Evolutionary conservation across 2,329 filamentous ascomycete species (phyloP), one percentile per base, ranked within the genome.

Genomic region (Botrytis porri): DNA sequence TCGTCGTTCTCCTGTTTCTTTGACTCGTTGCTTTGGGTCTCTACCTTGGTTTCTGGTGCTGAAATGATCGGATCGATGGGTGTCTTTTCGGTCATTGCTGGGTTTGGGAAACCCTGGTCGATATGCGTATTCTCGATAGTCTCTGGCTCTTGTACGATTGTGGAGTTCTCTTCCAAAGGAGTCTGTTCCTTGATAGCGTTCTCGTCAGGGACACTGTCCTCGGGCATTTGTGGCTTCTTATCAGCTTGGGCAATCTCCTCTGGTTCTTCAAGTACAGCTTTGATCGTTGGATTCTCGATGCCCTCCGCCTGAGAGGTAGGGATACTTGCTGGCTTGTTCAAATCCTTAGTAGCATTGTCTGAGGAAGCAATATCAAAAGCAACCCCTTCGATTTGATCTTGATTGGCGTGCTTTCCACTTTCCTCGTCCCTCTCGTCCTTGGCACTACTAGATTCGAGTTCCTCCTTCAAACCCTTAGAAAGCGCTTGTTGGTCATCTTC

Each of bases 351-450:
- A 41, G 70, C 66, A 41, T 75, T 72, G 8, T 75, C 63, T 16
- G 64, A 73, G 60, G 51, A 18, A n/a, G 69, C 65, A 35, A 74
- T 73, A 20, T 72, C 60, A 29, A 69, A 73, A 70, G 35, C 29
- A 25, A 41, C 4, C n/a, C 35, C 39, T 54, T 66, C 60, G 3
- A 43, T 51, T 41, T 41, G 20, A 25, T 60, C 43, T 41, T 69
- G 48, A 35, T 29, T 25, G 16, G 18, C 39, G 18, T 45, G 76
- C 29, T 73, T 63, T 65, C 77, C 76, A 57, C 74, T 80, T 74
- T 84, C 85, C 16, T 57, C n/a, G 14, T 57, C n/a, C 16, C 1
- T 57, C 79, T 85, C 85, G 16, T 79, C 77, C 73, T 81, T 82
- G 75, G 80, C 81, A 75, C 80, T 81, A 35, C 69, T 66, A 62